Percentiles rank a stretch among this genome's conserved stretches.
phyloP scores from a whole-genome alignment of 768 basidiomycete species.

The Macrolepiota fuliginosa region DNA sequence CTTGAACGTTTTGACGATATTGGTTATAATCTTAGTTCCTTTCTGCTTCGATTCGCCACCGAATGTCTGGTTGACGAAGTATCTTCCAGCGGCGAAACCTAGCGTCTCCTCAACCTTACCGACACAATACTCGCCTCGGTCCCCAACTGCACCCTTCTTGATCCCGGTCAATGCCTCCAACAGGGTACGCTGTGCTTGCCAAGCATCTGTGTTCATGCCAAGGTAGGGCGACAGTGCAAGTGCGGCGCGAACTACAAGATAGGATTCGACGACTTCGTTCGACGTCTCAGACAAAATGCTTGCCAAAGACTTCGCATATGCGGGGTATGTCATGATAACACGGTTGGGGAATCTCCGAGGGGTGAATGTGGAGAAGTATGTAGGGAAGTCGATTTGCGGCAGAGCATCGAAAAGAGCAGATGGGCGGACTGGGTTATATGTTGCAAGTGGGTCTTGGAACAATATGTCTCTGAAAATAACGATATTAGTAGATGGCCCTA shows the following conservation, averaged over 20 bases:
- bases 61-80: constrained; percentile 86
- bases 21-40: constrained; percentile 77
- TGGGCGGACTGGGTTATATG: constrained; percentile 83
- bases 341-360: constrained; percentile 72
- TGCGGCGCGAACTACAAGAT: constrained; percentile 79
- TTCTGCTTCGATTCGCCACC: constrained; percentile 74
- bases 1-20: constrained; percentile 81
- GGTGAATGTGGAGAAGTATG: constrained; percentile 86
- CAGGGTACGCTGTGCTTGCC: constrained; percentile 71
- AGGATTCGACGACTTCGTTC: constrained; percentile 77
- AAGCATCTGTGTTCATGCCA: constrained; percentile 72
- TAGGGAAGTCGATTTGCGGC: constrained; percentile 74
- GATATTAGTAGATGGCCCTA: neutral
- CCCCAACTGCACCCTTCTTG: constrained; percentile 81
- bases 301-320: constrained; percentile 67
- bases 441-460: constrained; percentile 76
- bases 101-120: constrained; percentile 65
- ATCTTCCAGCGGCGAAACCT: constrained; percentile 88
- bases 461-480: constrained; percentile 51
- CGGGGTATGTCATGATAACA: constrained; percentile 81
- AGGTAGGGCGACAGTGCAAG: constrained; percentile 67
- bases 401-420: constrained; percentile 66
- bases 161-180: constrained; percentile 77
- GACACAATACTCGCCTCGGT: constrained; percentile 84
- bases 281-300: constrained; percentile 66